Conservation (phyloP, 2,329 filamentous ascomycete species). For the Neopestalotiopsis sp. region DNA sequence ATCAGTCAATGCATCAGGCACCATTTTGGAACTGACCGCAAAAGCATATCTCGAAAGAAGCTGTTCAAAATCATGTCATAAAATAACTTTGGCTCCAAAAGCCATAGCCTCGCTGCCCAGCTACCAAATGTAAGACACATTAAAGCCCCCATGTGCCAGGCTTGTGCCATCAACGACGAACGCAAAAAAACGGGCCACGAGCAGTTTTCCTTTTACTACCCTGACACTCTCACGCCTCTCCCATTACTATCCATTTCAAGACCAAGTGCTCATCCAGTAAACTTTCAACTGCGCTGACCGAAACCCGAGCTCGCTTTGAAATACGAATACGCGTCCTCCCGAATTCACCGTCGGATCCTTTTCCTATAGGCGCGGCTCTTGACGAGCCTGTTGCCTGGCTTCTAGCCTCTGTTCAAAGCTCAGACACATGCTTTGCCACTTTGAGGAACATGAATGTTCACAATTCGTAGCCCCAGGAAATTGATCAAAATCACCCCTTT, state of each 20-base stretch:
- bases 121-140: slow-evolving; percentile 1
- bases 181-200: not conserved
- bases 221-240: not conserved
- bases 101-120: not conserved
- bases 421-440: not conserved
- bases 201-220: no score
- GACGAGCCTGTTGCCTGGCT: no score
- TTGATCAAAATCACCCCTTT: not conserved
- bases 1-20: not conserved
- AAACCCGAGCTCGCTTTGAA: not conserved
- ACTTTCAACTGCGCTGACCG: not conserved
- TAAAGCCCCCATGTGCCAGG: not conserved
- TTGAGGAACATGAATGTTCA: not conserved
- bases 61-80: not conserved
- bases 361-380: no score
- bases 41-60: not conserved
- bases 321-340: not conserved
- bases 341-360: not conserved
- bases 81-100: not conserved
- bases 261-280: not conserved
- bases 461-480: no score
- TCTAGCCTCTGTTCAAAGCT: not conserved
- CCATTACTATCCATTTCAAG: not conserved
- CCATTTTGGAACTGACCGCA: not conserved
- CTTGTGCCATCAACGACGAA: not conserved